Evolutionary conservation across 1,139 yeast species (phyloP).

Genomic region (Protomyces inundatus): DNA sequence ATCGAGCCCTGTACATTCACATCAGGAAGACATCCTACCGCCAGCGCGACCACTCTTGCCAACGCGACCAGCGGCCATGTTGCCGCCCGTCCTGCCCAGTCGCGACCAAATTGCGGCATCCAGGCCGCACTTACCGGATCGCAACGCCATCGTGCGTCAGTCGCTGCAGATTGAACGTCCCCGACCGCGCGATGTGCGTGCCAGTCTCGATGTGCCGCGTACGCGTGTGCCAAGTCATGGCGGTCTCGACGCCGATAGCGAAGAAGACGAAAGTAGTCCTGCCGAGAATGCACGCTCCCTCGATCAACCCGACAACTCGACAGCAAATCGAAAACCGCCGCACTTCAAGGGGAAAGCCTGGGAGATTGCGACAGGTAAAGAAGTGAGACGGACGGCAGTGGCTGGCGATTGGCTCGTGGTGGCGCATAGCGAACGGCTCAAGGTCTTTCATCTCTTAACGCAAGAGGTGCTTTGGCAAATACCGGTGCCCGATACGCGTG

Average conservation of each 20-base stretch:
- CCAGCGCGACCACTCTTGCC: background rate
- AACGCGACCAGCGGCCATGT: background rate
- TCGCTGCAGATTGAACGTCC: background rate
- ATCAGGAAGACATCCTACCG: background rate
- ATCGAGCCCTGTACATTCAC: background rate
- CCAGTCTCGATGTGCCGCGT: background rate
- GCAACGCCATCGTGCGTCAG: background rate
- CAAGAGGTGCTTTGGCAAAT: conserved; percentile 19
- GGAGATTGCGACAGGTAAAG: conserved; percentile 20
- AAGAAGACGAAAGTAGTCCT: background rate
- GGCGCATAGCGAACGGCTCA: conserved; percentile 10
- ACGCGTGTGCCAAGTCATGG: background rate
- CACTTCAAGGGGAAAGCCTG: conserved; percentile 11
- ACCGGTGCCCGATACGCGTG: conserved; percentile 13
- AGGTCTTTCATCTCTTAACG: conserved; percentile 3
- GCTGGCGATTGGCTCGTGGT: conserved; percentile 11
- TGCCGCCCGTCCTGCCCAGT: background rate
- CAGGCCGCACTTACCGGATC: background rate
- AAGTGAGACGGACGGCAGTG: conserved; percentile 5
- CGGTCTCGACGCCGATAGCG: conserved; percentile 6
- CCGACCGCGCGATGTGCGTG: background rate
- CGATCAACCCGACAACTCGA: conserved; percentile 36
- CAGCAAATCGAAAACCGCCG: conserved; percentile 40
- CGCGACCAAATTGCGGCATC: background rate
- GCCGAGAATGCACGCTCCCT: conserved; percentile 5